These are phyloP conservation scores for Vanrija sp. DNA, from an alignment of 1,284 basidiomycete species.

Conservation along the genomic window DNA sequence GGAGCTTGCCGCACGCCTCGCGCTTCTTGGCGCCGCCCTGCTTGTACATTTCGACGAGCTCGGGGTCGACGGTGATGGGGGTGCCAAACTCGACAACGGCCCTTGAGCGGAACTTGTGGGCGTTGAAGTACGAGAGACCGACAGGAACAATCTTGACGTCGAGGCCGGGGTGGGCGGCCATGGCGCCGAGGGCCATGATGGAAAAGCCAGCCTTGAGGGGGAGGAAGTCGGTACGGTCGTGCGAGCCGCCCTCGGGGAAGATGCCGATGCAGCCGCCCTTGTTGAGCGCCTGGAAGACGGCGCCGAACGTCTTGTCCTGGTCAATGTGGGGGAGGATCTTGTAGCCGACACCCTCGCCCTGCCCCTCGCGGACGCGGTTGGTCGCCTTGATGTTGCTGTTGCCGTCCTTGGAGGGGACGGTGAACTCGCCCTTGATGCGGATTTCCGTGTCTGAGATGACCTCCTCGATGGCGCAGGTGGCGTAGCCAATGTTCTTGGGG, in stretches of 20 bases:
- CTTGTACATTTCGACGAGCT: conserved; percentile 85
- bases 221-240: conserved; percentile 89
- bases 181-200: conserved; percentile 95
- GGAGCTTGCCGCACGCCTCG: conserved; percentile 82
- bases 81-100: conserved; percentile 96
- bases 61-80: conserved; percentile 80
- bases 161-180: conserved; percentile 82
- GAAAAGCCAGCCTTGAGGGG: conserved; percentile 95
- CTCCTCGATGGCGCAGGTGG: conserved; percentile 78
- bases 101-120: conserved; percentile 88
- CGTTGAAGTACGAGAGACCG: conserved; percentile 92
- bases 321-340: conserved; percentile 81
- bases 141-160: conserved; percentile 91
- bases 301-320: conserved; percentile 90
- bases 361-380: conserved; percentile 62
- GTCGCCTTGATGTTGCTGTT: conserved; percentile 68
- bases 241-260: conserved; percentile 96
- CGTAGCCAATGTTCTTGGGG: conserved; percentile 73
- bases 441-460: conserved; percentile 82
- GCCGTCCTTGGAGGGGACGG: conserved; percentile 47
- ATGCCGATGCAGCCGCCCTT: conserved; percentile 89
- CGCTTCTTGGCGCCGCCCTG: conserved; percentile 83
- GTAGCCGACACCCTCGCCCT: conserved; percentile 60
- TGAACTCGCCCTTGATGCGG: conserved; percentile 82
- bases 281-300: conserved; percentile 84